Percentiles rank a stretch among this genome's conserved stretches.
Conservation (phyloP, 768 basidiomycete species). For the Mycena sanguinolenta region DNA sequence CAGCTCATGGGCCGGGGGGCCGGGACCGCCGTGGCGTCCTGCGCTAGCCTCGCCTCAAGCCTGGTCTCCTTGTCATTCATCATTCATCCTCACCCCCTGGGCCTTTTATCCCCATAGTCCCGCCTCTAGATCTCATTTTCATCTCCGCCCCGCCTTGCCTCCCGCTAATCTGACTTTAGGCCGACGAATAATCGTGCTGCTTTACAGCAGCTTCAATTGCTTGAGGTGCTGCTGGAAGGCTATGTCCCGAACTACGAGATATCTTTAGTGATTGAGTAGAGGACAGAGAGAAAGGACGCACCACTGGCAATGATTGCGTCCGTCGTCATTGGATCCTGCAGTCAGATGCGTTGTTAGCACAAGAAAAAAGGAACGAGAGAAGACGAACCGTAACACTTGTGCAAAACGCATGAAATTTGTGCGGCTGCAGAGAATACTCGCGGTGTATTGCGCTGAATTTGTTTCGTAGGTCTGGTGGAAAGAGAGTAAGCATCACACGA, state of each 20-base stretch:
- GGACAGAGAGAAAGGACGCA: conserved; percentile 50
- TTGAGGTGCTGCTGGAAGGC: conserved; percentile 84
- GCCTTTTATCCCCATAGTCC: neutral
- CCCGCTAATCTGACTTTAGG: neutral
- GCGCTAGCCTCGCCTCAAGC: neutral
- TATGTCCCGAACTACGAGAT: conserved; percentile 79
- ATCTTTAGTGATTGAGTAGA: conserved; percentile 41
- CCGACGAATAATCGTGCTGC: neutral
- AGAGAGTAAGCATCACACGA: neutral
- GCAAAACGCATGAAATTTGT: conserved; percentile 84
- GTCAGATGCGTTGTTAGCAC: too few relatives aligned
- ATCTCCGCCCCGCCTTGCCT: too few relatives aligned
- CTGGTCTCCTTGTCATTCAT: too few relatives aligned
- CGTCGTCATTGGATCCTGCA: conserved; percentile 76
- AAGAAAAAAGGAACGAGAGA: too few relatives aligned
- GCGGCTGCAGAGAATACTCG: conserved; percentile 79
- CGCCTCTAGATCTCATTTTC: neutral
- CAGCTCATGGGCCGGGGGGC: too few relatives aligned
- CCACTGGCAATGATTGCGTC: conserved; percentile 84
- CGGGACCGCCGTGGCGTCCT: neutral
- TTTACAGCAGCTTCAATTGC: conserved; percentile 76
- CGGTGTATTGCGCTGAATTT: conserved; percentile 84
- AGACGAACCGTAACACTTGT: conserved; percentile 77
- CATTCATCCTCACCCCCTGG: neutral
- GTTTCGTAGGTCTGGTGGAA: conserved; percentile 68